Percentiles rank a stretch among this genome's conserved stretches.
phyloP scores from a whole-genome alignment of 2,329 filamentous ascomycete species.

The Diaporthe caulivora region DNA sequence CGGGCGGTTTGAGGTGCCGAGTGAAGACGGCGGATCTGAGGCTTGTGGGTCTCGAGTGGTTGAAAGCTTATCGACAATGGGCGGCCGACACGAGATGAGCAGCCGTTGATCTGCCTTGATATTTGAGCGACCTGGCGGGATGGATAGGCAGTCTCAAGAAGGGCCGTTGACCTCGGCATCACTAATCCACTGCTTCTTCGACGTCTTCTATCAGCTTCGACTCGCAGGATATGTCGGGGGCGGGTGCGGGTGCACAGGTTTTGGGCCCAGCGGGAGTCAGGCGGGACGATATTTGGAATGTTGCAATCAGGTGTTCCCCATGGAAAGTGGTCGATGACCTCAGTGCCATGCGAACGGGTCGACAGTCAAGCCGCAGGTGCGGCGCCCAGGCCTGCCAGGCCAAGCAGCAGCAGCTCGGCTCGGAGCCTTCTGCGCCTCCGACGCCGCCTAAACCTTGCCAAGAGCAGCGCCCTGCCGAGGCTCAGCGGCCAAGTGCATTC shows the following conservation, averaged over 20 bases:
- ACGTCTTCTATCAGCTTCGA: background rate
- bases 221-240: background rate
- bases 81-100: constrained; percentile 9
- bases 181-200: background rate
- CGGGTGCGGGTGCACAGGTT: background rate
- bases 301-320: constrained; percentile 4
- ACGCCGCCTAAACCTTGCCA: background rate
- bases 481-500: background rate
- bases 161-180: constrained; percentile 16
- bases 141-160: background rate
- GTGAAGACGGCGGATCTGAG: constrained; percentile 23
- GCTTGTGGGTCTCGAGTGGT: constrained; percentile 18
- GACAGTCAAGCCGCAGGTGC: constrained; percentile 13
- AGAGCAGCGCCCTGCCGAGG: constrained; percentile 6
- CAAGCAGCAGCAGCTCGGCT: constrained; percentile 1
- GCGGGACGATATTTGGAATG: constrained; percentile 24
- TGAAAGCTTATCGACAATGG: constrained; percentile 3
- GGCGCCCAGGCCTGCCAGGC: constrained; percentile 1
- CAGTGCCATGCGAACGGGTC: constrained; percentile 7
- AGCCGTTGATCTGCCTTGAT: constrained; percentile 19
- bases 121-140: background rate
- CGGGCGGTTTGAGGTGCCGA: background rate
- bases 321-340: constrained; percentile 9
- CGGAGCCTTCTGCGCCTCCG: constrained; percentile 4
- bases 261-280: background rate